These are phyloP conservation scores for Eucalyptus tenuipes DNA, from an alignment of 345 rosid species.

Conservation along the genomic window DNA sequence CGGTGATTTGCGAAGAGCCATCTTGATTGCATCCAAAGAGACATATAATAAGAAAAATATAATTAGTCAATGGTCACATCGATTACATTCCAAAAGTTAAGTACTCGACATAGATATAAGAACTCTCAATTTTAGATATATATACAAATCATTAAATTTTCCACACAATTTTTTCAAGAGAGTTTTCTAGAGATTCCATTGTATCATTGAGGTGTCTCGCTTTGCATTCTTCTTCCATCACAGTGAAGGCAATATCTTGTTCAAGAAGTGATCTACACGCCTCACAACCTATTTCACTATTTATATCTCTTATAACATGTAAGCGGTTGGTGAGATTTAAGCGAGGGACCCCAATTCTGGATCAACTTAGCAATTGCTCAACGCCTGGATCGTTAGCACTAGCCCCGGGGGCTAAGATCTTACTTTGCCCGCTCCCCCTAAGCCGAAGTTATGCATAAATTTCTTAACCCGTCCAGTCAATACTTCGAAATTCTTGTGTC, in stretches of 20 bases:
- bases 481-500: neutral
- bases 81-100: neutral
- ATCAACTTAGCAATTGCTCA: neutral
- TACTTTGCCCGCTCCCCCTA: neutral
- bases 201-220: neutral
- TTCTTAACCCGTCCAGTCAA: neutral
- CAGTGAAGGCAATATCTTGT: neutral
- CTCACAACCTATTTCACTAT: neutral
- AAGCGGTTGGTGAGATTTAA: neutral
- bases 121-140: neutral
- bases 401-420: neutral
- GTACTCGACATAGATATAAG: neutral
- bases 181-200: neutral
- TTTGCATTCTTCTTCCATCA: neutral
- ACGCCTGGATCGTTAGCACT: neutral
- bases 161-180: neutral
- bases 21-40: neutral
- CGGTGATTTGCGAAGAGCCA: neutral
- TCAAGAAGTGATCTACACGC: neutral
- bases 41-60: neutral
- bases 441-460: neutral
- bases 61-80: neutral
- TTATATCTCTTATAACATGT: neutral
- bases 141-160: neutral
- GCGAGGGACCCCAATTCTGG: neutral